Conservation (phyloP, 768 basidiomycete species). For the Coprinellus micaceus region DNA sequence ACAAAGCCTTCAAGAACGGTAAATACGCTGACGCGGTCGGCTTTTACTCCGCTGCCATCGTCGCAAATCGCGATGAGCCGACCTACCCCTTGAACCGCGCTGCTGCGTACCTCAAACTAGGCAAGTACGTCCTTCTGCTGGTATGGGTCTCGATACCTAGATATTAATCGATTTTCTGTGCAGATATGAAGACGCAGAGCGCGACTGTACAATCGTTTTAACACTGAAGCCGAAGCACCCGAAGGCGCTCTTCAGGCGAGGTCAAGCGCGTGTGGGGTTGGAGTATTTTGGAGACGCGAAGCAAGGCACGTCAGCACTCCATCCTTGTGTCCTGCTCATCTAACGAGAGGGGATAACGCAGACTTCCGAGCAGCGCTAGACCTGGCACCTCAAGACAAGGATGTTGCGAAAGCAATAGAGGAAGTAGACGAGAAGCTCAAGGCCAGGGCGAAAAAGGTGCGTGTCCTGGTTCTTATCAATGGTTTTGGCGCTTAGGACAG, state of each 20-base stretch:
- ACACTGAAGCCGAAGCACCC: conserved; percentile 54
- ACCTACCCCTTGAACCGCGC: conserved; percentile 86
- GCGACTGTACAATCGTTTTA: conserved; percentile 73
- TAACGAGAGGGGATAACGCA: too few relatives aligned
- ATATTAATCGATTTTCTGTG: neutral
- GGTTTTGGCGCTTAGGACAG: too few relatives aligned
- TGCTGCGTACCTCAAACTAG: conserved; percentile 89
- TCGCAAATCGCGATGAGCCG: conserved; percentile 66
- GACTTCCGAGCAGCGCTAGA: conserved; percentile 59
- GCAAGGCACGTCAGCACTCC: conserved; percentile 45
- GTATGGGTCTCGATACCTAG: neutral
- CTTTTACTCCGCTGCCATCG: conserved; percentile 78
- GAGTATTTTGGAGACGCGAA: conserved; percentile 55
- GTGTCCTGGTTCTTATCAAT: neutral
- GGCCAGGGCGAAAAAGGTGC: conserved; percentile 29
- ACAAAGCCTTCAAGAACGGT: conserved; percentile 77
- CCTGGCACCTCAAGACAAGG: conserved; percentile 61
- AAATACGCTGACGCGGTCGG: conserved; percentile 80
- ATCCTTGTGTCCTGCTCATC: neutral
- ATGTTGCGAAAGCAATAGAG: conserved; percentile 60
- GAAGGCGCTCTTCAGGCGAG: conserved; percentile 78
- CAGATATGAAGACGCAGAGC: conserved; percentile 75
- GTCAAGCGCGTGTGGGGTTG: conserved; percentile 62
- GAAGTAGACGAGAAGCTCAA: conserved; percentile 43
- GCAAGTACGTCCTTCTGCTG: conserved; percentile 72